Percentiles rank a stretch among this genome's conserved stretches.
Conservation (phyloP, 2,329 filamentous ascomycete species). For the Phoma sp. region DNA sequence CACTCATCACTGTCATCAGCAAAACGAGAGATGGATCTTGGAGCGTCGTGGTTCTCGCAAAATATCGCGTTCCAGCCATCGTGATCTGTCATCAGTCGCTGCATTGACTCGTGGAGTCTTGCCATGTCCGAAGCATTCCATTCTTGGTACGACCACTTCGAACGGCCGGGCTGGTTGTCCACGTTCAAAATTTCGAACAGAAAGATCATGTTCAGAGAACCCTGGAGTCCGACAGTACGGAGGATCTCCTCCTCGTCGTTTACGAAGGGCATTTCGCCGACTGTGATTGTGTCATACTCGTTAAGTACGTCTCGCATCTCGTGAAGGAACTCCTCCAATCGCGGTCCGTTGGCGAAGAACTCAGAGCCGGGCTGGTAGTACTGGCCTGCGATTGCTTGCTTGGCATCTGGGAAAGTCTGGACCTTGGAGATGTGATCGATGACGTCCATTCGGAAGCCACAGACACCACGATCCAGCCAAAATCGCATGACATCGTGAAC, state of each 20-base stretch:
- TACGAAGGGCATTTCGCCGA: neutral
- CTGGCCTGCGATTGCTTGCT: neutral
- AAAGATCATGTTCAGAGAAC: constrained; percentile 1
- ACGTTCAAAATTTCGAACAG: neutral
- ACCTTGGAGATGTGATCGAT: constrained; percentile 2
- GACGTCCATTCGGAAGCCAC: constrained; percentile 1
- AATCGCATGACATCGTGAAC: constrained; percentile 1
- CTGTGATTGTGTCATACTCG: neutral
- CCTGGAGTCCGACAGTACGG: neutral
- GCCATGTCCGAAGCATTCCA: neutral
- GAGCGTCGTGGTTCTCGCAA: constrained; percentile 1
- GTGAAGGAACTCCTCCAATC: neutral
- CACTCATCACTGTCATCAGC: neutral
- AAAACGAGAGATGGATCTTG: neutral
- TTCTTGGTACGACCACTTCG: constrained; percentile 1
- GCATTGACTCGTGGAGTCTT: neutral
- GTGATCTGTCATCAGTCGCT: neutral
- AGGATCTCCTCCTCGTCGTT: neutral
- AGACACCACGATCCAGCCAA: neutral
- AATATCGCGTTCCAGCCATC: constrained; percentile 1
- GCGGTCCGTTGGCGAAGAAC: neutral
- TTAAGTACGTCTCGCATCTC: constrained; percentile 1
- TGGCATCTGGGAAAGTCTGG: neutral
- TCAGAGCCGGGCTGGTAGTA: neutral
- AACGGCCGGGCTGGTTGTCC: neutral